Base-by-base conservation (phyloP, 176 grass and related monocot genomes). In the Puccinellia tenuiflora region DNA sequence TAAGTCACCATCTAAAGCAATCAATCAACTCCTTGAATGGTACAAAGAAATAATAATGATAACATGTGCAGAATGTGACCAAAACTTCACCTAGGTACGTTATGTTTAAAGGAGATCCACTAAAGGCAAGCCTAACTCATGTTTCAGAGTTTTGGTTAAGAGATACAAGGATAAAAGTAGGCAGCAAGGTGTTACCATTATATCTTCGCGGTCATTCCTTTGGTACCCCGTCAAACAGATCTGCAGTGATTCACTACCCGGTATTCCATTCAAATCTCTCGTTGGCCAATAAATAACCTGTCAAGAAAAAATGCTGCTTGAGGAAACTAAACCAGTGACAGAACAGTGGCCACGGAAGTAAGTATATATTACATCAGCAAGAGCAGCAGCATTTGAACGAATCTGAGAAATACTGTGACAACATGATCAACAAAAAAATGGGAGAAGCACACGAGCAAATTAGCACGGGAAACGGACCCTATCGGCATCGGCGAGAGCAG, bases 161-260 rank as follows among this genome's bases (percentile, higher is more conserved):
- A 50, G 22, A 50, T 79, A 73, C 61, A 29, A 33, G 26, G 11
- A 39, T 14, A 14, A 16, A 16, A 47, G 45, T 50, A 59, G 50
- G 15, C 9, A 14, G 25, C 42, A 85, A 33, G 50, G 4, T 24
- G 51, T 81, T 91, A 98, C 96, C 92, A 86, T 95, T 62, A 98
- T 95, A 74, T 98, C 79, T 30, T 95, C 80, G 0, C 96, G 80
- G 55, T 78, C 89, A 68, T 88, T 76, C 68, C 78, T 91, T 62
- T 98, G 88, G 77, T 91, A 98, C 38, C 96, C 96, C 30, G 96
- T 95, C 68, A 98, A 75, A 70, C 96, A 98, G 71, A 95, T 90
- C 39, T 70, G 57, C 42, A 98, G 35, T 18, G 79, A 83, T n/a
- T 90, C 77, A 20, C 86, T 86, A 4, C 92, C 85, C 11, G 88